Percentiles rank a stretch among this genome's conserved stretches.
These are phyloP conservation scores for Prunus salicina DNA, from an alignment of 306 rosid species.

Conservation along the genomic window DNA sequence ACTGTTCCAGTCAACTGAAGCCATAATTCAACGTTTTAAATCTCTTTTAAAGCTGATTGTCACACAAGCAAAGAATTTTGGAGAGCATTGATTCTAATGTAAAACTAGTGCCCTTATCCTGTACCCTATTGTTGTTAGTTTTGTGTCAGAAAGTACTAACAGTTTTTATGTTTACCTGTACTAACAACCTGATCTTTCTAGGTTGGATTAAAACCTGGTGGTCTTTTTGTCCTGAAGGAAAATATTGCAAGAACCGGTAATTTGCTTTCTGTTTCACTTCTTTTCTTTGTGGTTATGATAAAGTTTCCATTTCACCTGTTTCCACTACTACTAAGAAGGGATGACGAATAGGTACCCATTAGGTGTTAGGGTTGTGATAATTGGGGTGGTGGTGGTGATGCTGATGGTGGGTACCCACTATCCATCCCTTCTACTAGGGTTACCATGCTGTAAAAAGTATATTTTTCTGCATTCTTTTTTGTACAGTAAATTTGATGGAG, in stretches of 20 bases:
- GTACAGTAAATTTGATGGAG: not conserved
- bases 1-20: not conserved
- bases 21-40: not conserved
- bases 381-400: too few species aligned
- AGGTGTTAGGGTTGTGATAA: too few species aligned
- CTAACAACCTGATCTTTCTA: slow-evolving; percentile 34
- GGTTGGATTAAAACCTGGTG: slow-evolving; percentile 91
- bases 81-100: not conserved
- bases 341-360: too few species aligned
- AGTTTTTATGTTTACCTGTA: slow-evolving; percentile 6
- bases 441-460: not conserved
- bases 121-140: not conserved
- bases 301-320: slow-evolving; percentile 22
- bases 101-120: not conserved
- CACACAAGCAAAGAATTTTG: not conserved
- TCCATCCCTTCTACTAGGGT: not conserved
- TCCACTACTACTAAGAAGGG: not conserved
- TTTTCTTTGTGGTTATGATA: slow-evolving; percentile 6
- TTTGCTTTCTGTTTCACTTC: slow-evolving; percentile 11
- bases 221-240: slow-evolving; percentile 84
- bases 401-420: too few species aligned
- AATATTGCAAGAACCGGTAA: slow-evolving; percentile 83
- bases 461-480: not conserved
- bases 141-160: not conserved
- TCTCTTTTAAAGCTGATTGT: not conserved